phyloP scores from a whole-genome alignment of 352 stramenopile species.

The Blastocystis sp. region DNA sequence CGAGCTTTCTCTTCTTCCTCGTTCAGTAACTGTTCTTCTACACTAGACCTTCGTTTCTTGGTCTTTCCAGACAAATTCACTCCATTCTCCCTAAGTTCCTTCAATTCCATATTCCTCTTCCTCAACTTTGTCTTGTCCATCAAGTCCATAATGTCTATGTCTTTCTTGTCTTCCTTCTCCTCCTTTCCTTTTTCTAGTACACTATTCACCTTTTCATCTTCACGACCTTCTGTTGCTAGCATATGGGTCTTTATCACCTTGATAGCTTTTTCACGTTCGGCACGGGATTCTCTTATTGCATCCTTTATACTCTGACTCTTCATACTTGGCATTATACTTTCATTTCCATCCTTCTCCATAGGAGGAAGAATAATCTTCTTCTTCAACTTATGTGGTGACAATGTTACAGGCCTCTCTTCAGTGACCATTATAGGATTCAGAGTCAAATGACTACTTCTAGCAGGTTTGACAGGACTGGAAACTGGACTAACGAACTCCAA shows the following conservation, averaged over 20 bases:
- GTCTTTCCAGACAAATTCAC: too few relatives aligned
- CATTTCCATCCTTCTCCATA: not conserved
- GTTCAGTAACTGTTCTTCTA: not conserved
- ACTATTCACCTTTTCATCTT: constrained; percentile 14
- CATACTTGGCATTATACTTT: not conserved
- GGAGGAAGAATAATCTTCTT: not conserved
- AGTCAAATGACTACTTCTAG: not conserved
- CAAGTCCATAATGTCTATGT: not conserved
- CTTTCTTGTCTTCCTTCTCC: not conserved
- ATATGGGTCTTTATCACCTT: too few relatives aligned
- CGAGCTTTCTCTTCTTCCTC: not conserved
- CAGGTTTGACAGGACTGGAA: not conserved
- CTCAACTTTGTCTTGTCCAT: not conserved
- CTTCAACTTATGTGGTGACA: constrained; percentile 7
- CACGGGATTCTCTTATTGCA: not conserved
- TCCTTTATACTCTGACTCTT: not conserved
- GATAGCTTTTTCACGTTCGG: not conserved
- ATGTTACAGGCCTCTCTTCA: not conserved
- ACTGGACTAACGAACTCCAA: not conserved
- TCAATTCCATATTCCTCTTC: not conserved
- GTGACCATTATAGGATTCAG: not conserved
- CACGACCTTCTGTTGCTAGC: not conserved
- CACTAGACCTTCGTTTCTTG: not conserved
- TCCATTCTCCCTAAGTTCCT: not conserved
- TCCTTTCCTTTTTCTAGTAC: not conserved